Percentiles rank a stretch among this genome's conserved stretches.
These are phyloP conservation scores for Microbotryomycetes sp. DNA, from an alignment of 1,284 basidiomycete genomes.

Conservation along the genomic window DNA sequence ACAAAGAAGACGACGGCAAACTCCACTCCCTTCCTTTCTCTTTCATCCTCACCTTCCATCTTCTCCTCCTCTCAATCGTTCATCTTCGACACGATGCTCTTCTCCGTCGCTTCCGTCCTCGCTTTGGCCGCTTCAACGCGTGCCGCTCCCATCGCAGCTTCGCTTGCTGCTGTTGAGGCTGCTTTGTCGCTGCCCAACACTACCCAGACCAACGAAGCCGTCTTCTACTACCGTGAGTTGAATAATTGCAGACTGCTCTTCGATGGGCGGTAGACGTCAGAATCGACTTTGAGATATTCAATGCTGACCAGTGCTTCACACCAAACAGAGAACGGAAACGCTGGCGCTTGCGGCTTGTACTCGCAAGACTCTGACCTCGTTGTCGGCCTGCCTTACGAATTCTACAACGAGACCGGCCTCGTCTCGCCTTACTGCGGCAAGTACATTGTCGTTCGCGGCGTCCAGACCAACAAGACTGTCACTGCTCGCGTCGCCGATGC, in stretches of 20 bases:
- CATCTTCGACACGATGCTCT: constrained; percentile 5
- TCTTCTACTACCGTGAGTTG: constrained; percentile 16
- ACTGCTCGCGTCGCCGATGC: constrained; percentile 28
- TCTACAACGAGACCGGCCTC: constrained; percentile 18
- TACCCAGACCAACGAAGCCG: constrained; percentile 18
- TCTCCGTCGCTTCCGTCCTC: constrained; percentile 16
- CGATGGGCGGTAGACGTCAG: neutral
- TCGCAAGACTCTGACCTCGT: constrained; percentile 19
- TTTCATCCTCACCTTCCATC: neutral
- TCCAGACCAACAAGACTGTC: constrained; percentile 14
- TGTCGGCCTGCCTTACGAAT: constrained; percentile 28
- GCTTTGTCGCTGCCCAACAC: constrained; percentile 21
- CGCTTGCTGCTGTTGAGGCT: constrained; percentile 1
- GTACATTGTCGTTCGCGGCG: constrained; percentile 22
- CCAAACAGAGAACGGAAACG: constrained; percentile 17
- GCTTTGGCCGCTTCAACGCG: constrained; percentile 12
- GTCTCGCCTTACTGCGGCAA: constrained; percentile 27
- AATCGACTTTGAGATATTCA: neutral
- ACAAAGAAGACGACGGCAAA: neutral
- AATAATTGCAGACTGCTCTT: neutral
- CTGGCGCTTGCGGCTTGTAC: constrained; percentile 26
- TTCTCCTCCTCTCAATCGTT: neutral
- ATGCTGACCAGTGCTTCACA: neutral
- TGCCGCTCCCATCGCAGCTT: neutral
- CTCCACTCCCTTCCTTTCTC: neutral